Base-by-base conservation (phyloP, 106 monocot species). In the Dactylorhiza incarnata region DNA sequence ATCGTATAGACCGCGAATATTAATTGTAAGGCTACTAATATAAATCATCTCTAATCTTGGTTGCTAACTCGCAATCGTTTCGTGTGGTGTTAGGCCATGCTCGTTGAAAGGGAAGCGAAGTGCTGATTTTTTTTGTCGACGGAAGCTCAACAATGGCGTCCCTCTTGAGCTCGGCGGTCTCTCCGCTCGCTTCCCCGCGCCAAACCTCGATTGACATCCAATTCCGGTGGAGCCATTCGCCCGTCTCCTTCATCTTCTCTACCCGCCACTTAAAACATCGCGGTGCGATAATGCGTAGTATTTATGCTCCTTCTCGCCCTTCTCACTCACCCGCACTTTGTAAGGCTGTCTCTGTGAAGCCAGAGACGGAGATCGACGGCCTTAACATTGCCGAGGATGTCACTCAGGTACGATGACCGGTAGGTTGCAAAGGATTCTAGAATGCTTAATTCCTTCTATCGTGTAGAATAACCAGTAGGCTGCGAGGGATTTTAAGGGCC, bases 371-470 rank as follows among this genome's bases (percentile, higher is more conserved):
- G 77, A 90, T 96, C 67, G 88, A 96, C 63, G 95, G 90, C 7
- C 90, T 96, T 59, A 93, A 92, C 79, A 89, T 96, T 69, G 95
- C 95, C 45, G 86, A 93, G 77, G 90, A 96, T 63, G 95, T 96
- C 47, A 87, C 93, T 16, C 95, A 96, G 93, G 93, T 90, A 29
- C 44, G 14, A 16, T 37, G 66, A 12, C 66, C 66, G 1, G 37
- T 12, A 26, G 13, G 24, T 12, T 26, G 9, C 37, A 26, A 37
- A 26, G 2, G 37, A 66, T 37, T 66, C 13, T 66, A 23, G 13
- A 66, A 66, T 37, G 12, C 66, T 37, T 10, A 37, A 14, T 15
- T 66, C 26, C 4, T 26, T 66, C 9, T 66, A 10, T 37, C 13
- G n/a, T 2, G 58, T 22, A 59, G 20, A 59, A 37, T 37, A 37